phyloP scores from a whole-genome alignment of 2,329 filamentous ascomycete genomes.

The Aspergillus flavus region DNA sequence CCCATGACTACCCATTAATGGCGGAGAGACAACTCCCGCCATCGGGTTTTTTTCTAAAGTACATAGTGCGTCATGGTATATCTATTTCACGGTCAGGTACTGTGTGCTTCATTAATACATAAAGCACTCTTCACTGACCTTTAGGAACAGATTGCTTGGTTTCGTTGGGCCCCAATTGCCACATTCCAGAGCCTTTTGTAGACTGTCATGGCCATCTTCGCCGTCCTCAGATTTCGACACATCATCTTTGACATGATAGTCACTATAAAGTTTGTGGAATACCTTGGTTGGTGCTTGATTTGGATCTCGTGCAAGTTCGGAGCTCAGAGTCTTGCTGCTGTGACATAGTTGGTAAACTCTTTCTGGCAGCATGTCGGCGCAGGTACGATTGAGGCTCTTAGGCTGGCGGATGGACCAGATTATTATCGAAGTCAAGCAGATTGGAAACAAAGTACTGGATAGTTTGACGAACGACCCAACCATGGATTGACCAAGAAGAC shows the following conservation, averaged over 20 bases:
- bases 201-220: slow-evolving; percentile 40
- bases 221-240: slow-evolving; percentile 23
- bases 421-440: slow-evolving; percentile 7
- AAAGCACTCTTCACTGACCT: slow-evolving; percentile 39
- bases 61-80: slow-evolving; percentile 66
- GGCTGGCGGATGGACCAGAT: slow-evolving; percentile 17
- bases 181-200: slow-evolving; percentile 60
- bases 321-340: slow-evolving; percentile 58
- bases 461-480: slow-evolving; percentile 8
- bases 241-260: slow-evolving; percentile 30
- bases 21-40: slow-evolving; percentile 58
- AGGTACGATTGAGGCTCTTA: slow-evolving; percentile 17
- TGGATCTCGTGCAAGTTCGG: slow-evolving; percentile 58
- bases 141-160: slow-evolving; percentile 70
- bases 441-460: slow-evolving; percentile 3
- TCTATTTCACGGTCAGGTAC: slow-evolving; percentile 30
- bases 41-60: slow-evolving; percentile 43
- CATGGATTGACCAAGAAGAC: not conserved
- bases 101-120: not conserved
- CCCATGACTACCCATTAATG: slow-evolving; percentile 63
- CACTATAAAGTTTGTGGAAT: slow-evolving; percentile 59
- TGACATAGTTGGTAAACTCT: slow-evolving; percentile 57
- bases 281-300: slow-evolving; percentile 56
- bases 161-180: slow-evolving; percentile 67
- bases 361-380: slow-evolving; percentile 44